Percentiles rank a stretch among this genome's conserved stretches.
These are phyloP conservation scores for Chaetoscypha palmicola DNA, from an alignment of 2,329 filamentous ascomycete species.

Conservation along the genomic window DNA sequence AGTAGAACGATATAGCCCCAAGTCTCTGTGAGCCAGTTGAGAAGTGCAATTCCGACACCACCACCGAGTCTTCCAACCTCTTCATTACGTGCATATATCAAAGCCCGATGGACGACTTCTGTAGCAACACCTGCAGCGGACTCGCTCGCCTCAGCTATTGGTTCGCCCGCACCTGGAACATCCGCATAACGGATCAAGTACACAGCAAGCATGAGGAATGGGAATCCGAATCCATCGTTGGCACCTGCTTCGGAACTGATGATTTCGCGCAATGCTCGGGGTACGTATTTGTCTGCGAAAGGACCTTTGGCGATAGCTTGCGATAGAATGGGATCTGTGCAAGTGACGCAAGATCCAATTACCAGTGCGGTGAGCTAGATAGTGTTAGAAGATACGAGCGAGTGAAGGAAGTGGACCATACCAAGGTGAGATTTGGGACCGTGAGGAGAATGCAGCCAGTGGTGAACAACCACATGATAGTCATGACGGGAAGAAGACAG, in stretches of 20 bases:
- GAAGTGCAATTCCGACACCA: constrained; percentile 53
- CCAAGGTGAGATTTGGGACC: constrained; percentile 59
- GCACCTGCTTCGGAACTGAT: constrained; percentile 72
- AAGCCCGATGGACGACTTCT: constrained; percentile 35
- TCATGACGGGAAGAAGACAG: constrained; percentile 75
- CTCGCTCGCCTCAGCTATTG: neutral
- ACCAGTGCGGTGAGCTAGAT: constrained; percentile 56
- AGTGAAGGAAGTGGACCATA: neutral
- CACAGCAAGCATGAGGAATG: constrained; percentile 74
- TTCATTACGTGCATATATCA: constrained; percentile 48
- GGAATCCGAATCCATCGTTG: constrained; percentile 82
- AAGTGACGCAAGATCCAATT: constrained; percentile 75
- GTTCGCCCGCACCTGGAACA: neutral
- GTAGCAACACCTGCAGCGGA: neutral
- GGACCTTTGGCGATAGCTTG: constrained; percentile 86
- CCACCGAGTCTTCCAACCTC: constrained; percentile 49
- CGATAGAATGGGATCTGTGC: constrained; percentile 80
- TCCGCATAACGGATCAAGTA: constrained; percentile 64
- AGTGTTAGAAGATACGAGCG: neutral
- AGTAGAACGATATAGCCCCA: constrained; percentile 74
- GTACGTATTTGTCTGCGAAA: constrained; percentile 83
- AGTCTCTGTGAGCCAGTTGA: constrained; percentile 73
- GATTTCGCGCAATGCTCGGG: constrained; percentile 67
- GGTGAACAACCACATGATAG: constrained; percentile 73
- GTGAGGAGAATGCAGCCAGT: constrained; percentile 68